A percentile compares a stretch with the other conserved stretches of the same genome.
phyloP scores from a whole-genome alignment of 768 basidiomycete species.

The Lactarius tabidus region DNA sequence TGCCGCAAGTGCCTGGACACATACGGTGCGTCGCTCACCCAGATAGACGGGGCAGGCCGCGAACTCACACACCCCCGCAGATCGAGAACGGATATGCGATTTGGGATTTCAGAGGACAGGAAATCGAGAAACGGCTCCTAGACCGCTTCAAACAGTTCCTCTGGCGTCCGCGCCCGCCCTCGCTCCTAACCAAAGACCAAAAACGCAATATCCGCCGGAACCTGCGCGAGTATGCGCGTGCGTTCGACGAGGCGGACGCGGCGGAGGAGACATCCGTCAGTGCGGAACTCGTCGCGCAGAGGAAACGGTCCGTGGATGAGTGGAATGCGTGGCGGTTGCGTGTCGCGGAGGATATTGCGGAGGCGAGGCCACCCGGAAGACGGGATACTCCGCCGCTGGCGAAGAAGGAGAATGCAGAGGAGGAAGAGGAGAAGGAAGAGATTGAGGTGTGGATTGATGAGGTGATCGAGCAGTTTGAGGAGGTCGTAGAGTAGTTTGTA shows the following conservation, averaged over 20 bases:
- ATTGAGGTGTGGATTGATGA: conserved; percentile 95
- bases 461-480: conserved; percentile 86
- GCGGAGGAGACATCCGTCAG: conserved; percentile 92
- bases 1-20: conserved; percentile 92
- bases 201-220: conserved; percentile 84
- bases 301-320: conserved; percentile 92
- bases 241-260: conserved; percentile 96
- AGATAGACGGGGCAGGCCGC: too few species aligned
- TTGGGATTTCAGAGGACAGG: conserved; percentile 98
- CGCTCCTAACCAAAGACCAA: conserved; percentile 81
- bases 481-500: conserved; percentile 45
- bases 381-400: conserved; percentile 29
- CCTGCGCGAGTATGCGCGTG: conserved; percentile 83
- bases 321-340: conserved; percentile 96
- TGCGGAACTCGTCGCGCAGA: conserved; percentile 85
- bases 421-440: conserved; percentile 71
- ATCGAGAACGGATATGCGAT: conserved; percentile 95
- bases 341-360: conserved; percentile 61
- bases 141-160: conserved; percentile 99
- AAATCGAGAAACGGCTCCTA: conserved; percentile 80
- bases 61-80: conserved; percentile 40
- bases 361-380: conserved; percentile 43
- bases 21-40: conserved; percentile 57
- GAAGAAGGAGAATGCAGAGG: conserved; percentile 60
- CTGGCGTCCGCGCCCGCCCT: conserved; percentile 94